Percentiles rank a stretch among this genome's conserved stretches.
These are phyloP conservation scores for Paramecium caudatum DNA, from an alignment of 73 alveolate genomes.

Conservation along the genomic window DNA sequence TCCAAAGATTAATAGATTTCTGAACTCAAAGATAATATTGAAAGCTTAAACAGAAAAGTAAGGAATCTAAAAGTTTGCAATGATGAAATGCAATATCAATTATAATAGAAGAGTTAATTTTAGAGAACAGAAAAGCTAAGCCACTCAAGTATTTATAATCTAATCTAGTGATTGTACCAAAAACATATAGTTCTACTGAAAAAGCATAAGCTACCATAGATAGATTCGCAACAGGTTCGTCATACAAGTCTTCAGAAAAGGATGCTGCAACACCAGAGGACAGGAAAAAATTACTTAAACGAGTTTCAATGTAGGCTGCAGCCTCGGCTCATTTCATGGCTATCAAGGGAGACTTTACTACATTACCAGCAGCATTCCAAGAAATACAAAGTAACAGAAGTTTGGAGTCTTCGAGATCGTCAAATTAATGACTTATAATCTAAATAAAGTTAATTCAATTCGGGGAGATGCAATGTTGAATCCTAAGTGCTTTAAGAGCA, in stretches of 20 bases:
- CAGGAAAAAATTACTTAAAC: neutral
- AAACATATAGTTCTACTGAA: neutral
- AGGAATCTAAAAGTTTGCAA: neutral
- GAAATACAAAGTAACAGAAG: slow-evolving; percentile 16
- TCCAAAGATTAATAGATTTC: slow-evolving; percentile 1
- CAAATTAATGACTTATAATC: slow-evolving; percentile 37
- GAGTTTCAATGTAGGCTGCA: neutral
- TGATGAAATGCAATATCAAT: slow-evolving; percentile 35
- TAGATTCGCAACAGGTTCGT: neutral
- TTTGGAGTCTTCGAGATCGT: slow-evolving; percentile 5
- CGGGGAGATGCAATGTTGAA: too few relatives aligned
- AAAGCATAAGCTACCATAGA: neutral
- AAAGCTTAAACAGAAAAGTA: neutral
- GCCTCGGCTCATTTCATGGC: slow-evolving; percentile 19
- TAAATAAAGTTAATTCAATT: too few relatives aligned
- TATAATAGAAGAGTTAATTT: neutral
- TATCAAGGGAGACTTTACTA: slow-evolving; percentile 33
- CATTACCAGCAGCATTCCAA: slow-evolving; percentile 19
- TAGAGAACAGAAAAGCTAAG: neutral
- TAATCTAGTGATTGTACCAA: slow-evolving; percentile 31
- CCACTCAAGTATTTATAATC: neutral
- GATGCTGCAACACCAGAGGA: neutral
- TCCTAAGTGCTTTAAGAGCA: too few relatives aligned
- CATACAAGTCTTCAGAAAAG: neutral
- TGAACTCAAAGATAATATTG: slow-evolving; percentile 1